Percentiles rank a stretch among this genome's conserved stretches.
Conservation (phyloP, 2,329 filamentous ascomycete species). For the Aspergillus fumigatus region DNA sequence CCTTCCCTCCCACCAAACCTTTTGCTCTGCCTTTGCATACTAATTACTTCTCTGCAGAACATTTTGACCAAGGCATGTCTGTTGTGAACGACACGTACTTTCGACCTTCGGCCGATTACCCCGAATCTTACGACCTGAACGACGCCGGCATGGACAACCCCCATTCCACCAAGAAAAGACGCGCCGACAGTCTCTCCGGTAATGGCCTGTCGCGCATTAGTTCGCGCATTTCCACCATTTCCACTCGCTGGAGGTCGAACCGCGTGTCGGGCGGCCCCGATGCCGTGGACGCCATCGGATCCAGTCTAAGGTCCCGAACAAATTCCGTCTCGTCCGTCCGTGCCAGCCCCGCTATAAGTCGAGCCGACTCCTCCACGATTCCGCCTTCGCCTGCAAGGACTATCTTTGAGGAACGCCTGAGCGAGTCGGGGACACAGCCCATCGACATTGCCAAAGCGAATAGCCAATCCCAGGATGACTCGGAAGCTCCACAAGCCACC, state of each 20-base stretch:
- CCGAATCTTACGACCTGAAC: slow-evolving; percentile 46
- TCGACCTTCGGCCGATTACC: slow-evolving; percentile 21
- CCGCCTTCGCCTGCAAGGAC: slow-evolving; percentile 62
- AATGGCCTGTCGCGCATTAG: slow-evolving; percentile 61
- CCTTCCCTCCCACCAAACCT: slow-evolving; percentile 11
- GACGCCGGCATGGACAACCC: slow-evolving; percentile 59
- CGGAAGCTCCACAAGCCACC: slow-evolving; percentile 60
- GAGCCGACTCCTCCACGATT: slow-evolving; percentile 48
- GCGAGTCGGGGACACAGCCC: slow-evolving; percentile 46
- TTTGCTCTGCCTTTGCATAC: slow-evolving; percentile 4
- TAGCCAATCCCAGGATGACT: slow-evolving; percentile 45
- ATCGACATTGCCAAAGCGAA: slow-evolving; percentile 54
- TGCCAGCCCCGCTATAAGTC: slow-evolving; percentile 34
- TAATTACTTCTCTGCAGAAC: slow-evolving; percentile 22
- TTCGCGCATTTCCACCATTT: slow-evolving; percentile 69
- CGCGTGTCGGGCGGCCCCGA: slow-evolving; percentile 33
- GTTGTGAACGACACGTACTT: slow-evolving; percentile 28
- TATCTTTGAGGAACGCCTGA: slow-evolving; percentile 53
- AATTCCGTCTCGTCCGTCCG: slow-evolving; percentile 40
- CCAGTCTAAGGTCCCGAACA: slow-evolving; percentile 37
- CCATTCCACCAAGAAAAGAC: slow-evolving; percentile 53
- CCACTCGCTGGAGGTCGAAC: slow-evolving; percentile 42
- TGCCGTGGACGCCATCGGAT: slow-evolving; percentile 24
- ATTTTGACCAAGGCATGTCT: slow-evolving; percentile 31
- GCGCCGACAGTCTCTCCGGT: slow-evolving; percentile 44